Conservation (phyloP, 495 filamentous ascomycete genomes). For the Xylaria sp. region DNA sequence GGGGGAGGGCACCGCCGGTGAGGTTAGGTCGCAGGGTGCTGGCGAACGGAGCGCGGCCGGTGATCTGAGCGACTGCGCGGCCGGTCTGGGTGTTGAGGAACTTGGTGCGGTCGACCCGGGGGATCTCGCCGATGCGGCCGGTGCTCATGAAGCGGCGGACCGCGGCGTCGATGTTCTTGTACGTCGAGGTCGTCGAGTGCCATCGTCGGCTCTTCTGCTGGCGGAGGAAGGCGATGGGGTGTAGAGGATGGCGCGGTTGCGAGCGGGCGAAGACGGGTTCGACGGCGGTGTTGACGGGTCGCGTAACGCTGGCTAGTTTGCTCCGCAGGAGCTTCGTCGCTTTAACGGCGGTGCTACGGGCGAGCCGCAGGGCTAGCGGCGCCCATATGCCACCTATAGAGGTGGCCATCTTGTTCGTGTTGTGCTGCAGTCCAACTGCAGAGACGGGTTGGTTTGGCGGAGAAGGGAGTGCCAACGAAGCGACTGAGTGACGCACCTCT, state of each 20-base stretch:
- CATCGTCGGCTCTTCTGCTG: slow-evolving; percentile 73
- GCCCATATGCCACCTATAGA: slow-evolving; percentile 72
- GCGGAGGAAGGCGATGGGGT: slow-evolving; percentile 72
- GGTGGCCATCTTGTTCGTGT: slow-evolving; percentile 64
- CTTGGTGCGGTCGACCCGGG: slow-evolving; percentile 67
- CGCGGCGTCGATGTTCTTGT: slow-evolving; percentile 61
- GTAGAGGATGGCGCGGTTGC: slow-evolving; percentile 70
- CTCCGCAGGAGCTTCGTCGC: slow-evolving; percentile 66
- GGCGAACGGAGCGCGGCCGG: slow-evolving; percentile 84
- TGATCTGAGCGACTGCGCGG: slow-evolving; percentile 68
- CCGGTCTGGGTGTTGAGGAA: slow-evolving; percentile 71
- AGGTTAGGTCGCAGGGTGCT: slow-evolving; percentile 90
- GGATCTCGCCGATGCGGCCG: slow-evolving; percentile 47
- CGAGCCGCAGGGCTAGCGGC: slow-evolving; percentile 70
- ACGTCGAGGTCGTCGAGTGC: slow-evolving; percentile 63
- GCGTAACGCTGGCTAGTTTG: slow-evolving; percentile 63
- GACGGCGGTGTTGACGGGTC: slow-evolving; percentile 54
- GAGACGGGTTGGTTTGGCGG: slow-evolving; percentile 34
- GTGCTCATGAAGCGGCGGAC: slow-evolving; percentile 69
- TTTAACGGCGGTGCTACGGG: slow-evolving; percentile 71
- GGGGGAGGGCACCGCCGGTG: slow-evolving; percentile 83
- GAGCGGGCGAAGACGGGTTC: slow-evolving; percentile 58
- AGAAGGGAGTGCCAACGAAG: slow-evolving; percentile 20
- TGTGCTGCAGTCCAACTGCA: slow-evolving; percentile 41
- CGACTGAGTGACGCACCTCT: slow-evolving; percentile 28